These are phyloP conservation scores for Fusarium tanahbumbuense DNA, from an alignment of 2,329 filamentous ascomycete species.

Conservation along the genomic window DNA sequence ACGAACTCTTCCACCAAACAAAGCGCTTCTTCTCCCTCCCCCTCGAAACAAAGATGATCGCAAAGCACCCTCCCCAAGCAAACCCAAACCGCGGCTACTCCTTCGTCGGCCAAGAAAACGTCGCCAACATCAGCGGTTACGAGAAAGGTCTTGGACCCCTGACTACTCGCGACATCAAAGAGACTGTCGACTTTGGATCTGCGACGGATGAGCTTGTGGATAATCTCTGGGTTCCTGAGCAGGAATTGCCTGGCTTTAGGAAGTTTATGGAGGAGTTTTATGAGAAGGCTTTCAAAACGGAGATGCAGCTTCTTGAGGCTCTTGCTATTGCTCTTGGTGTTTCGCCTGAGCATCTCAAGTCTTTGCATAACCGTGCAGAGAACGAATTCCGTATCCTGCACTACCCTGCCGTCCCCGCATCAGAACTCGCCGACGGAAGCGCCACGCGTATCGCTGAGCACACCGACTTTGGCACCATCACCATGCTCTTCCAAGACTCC, in stretches of 20 bases:
- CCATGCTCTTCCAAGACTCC: conserved; percentile 49
- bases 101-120: conserved; percentile 51
- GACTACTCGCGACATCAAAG: conserved; percentile 62
- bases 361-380: conserved; percentile 64
- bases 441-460: conserved; percentile 49
- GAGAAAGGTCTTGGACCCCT: conserved; percentile 60
- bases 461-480: conserved; percentile 51
- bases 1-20: conserved; percentile 43
- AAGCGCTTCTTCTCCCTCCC: conserved; percentile 49
- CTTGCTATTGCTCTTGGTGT: conserved; percentile 80
- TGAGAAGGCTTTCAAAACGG: conserved; percentile 74
- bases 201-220: conserved; percentile 47
- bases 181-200: conserved; percentile 56
- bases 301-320: conserved; percentile 79
- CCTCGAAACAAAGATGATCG: conserved; percentile 48
- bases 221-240: conserved; percentile 47
- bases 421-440: conserved; percentile 44
- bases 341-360: conserved; percentile 75
- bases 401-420: conserved; percentile 54
- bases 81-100: conserved; percentile 55
- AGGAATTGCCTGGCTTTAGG: conserved; percentile 41
- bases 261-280: conserved; percentile 68
- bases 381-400: conserved; percentile 71
- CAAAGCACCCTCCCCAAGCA: conserved; percentile 48
- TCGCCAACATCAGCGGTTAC: conserved; percentile 51